Evolutionary conservation across 176 grass and related monocot species (phyloP).

Genomic region (Metroxylon sagu): DNA sequence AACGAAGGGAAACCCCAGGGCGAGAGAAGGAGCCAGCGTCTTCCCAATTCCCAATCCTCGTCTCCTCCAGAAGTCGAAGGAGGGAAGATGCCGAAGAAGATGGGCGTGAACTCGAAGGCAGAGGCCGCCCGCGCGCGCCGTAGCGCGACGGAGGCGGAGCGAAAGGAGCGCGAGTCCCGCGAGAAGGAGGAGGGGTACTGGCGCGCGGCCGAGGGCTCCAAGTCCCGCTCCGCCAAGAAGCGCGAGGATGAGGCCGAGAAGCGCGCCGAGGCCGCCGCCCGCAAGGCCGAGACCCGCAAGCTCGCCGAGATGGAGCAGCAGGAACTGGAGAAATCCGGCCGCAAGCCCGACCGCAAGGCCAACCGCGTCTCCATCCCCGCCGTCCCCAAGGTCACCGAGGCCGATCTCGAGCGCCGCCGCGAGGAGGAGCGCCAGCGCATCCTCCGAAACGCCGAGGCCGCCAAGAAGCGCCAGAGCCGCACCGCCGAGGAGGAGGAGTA

Average conservation of each 20-base stretch:
- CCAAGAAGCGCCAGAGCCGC: slow-evolving; percentile 66
- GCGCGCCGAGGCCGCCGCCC: slow-evolving; percentile 55
- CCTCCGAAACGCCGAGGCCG: slow-evolving; percentile 50
- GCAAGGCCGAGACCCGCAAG: slow-evolving; percentile 73
- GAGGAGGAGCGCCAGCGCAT: slow-evolving; percentile 74
- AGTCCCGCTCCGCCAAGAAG: slow-evolving; percentile 76
- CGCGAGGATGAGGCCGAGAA: slow-evolving; percentile 87
- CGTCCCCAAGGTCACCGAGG: slow-evolving; percentile 81
- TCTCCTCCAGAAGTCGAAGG: no score
- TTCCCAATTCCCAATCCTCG: no score
- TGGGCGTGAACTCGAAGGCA: slow-evolving; percentile 96
- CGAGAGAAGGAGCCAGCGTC: no score
- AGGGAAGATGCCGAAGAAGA: slow-evolving; percentile 90
- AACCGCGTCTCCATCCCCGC: slow-evolving; percentile 61
- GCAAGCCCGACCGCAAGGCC: slow-evolving; percentile 65
- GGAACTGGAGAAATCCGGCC: slow-evolving; percentile 24
- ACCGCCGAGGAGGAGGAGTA: slow-evolving; percentile 85
- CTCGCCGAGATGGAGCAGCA: slow-evolving; percentile 69
- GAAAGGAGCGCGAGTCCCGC: slow-evolving; percentile 29
- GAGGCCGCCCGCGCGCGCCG: slow-evolving; percentile 68
- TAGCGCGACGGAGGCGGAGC: slow-evolving; percentile 58
- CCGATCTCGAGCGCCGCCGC: slow-evolving; percentile 53
- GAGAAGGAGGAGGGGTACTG: slow-evolving; percentile 89
- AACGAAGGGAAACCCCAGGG: no score
- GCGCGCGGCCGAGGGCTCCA: slow-evolving; percentile 77